A percentile compares a stretch with the other conserved stretches of the same genome.
Conservation (phyloP, 2,329 filamentous ascomycete species). For the Colletotrichum caudatum region DNA sequence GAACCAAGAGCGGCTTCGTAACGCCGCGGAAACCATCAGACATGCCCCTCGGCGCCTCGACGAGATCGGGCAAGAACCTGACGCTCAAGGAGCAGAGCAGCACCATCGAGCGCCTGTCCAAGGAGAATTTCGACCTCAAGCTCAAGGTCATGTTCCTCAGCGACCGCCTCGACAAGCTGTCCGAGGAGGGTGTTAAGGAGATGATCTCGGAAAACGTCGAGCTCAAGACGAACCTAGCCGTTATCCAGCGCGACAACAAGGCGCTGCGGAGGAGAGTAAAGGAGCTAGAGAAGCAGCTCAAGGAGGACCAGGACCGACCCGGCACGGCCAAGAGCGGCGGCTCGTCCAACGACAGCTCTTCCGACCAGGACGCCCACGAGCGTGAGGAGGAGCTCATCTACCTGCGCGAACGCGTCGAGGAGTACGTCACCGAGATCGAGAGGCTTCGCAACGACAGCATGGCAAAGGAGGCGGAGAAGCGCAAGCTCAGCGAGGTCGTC, state of each 20-base stretch:
- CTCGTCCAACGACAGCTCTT: slow-evolving; percentile 68
- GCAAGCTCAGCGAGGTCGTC: slow-evolving; percentile 86
- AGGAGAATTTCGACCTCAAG: slow-evolving; percentile 98
- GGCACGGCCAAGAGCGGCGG: slow-evolving; percentile 68
- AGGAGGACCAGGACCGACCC: slow-evolving; percentile 72
- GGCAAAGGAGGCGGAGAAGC: slow-evolving; percentile 84
- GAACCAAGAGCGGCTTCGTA: slow-evolving; percentile 75
- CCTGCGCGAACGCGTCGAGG: slow-evolving; percentile 86
- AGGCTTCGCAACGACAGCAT: slow-evolving; percentile 82
- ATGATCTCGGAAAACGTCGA: slow-evolving; percentile 99
- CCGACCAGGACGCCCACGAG: slow-evolving; percentile 72
- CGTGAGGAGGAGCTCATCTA: slow-evolving; percentile 89
- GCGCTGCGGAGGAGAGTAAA: slow-evolving; percentile 82
- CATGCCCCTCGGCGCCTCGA: slow-evolving; percentile 64
- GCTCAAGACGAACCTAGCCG: slow-evolving; percentile 88
- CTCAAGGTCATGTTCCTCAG: slow-evolving; percentile 98
- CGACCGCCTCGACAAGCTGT: slow-evolving; percentile 90
- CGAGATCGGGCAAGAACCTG: slow-evolving; percentile 75
- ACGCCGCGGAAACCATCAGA: slow-evolving; percentile 68
- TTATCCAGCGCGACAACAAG: slow-evolving; percentile 92
- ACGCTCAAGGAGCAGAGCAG: slow-evolving; percentile 98
- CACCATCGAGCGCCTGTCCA: slow-evolving; percentile 94
- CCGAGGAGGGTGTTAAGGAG: slow-evolving; percentile 95
- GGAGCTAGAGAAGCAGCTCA: slow-evolving; percentile 85
- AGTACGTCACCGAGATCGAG: slow-evolving; percentile 86